Evolutionary conservation across 306 rosid species (phyloP).

Genomic region (Corylus avellana): DNA sequence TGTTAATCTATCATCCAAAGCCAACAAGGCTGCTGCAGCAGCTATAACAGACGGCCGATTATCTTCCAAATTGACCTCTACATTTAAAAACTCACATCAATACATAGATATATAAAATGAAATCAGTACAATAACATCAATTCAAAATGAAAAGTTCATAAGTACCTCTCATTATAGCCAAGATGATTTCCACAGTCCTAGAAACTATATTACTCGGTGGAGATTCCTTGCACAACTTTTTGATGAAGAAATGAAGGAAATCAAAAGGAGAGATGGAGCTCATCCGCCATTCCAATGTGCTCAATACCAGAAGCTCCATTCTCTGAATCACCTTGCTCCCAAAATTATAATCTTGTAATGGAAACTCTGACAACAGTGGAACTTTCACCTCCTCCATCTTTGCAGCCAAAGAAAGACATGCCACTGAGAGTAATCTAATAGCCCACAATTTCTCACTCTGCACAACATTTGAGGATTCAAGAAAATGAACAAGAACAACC

Average conservation of each 20-base stretch:
- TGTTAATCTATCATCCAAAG: slow-evolving; percentile 53
- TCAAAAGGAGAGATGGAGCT: slow-evolving; percentile 58
- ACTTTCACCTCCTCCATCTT: slow-evolving; percentile 72
- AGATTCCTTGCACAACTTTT: slow-evolving; percentile 46
- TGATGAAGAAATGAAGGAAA: slow-evolving; percentile 64
- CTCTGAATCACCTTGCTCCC: slow-evolving; percentile 49
- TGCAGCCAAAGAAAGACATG: slow-evolving; percentile 76
- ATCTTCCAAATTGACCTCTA: slow-evolving; percentile 63
- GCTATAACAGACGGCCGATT: slow-evolving; percentile 75
- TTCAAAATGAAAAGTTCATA: neutral
- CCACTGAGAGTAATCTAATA: slow-evolving; percentile 61
- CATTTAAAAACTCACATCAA: slow-evolving; percentile 15
- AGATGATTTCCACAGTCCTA: slow-evolving; percentile 44
- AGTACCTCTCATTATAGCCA: slow-evolving; percentile 58
- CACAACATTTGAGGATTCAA: slow-evolving; percentile 24
- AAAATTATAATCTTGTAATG: slow-evolving; percentile 48
- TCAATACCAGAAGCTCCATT: slow-evolving; percentile 83
- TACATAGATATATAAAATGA: neutral
- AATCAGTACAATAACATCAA: neutral
- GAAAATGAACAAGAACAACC: slow-evolving; percentile 12
- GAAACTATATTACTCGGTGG: slow-evolving; percentile 35
- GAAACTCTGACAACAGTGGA: slow-evolving; percentile 55
- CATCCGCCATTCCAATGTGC: slow-evolving; percentile 75
- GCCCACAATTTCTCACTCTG: slow-evolving; percentile 73
- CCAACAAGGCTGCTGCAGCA: slow-evolving; percentile 67